phyloP scores from a whole-genome alignment of 305 asterid species.

The Rubia peregrina region DNA sequence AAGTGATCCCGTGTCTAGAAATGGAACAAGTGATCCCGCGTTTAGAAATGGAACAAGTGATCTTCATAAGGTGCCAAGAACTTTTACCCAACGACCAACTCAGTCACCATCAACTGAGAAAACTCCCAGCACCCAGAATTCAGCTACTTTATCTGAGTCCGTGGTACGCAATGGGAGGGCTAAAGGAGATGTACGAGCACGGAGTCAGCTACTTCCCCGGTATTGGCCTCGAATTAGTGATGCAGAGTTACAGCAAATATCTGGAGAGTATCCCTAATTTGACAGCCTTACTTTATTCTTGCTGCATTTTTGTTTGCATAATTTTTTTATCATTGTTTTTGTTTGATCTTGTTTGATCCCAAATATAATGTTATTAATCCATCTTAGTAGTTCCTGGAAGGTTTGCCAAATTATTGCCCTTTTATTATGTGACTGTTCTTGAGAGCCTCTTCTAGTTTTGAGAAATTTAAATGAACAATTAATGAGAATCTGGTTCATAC shows the following conservation, averaged over 20 bases:
- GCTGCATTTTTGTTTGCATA: neutral
- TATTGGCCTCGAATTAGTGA: constrained; percentile 62
- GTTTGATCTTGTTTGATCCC: neutral
- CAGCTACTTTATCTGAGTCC: constrained; percentile 39
- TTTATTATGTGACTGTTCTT: too few relatives aligned
- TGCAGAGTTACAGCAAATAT: constrained; percentile 58
- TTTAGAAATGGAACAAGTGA: constrained; percentile 23
- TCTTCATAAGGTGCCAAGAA: constrained; percentile 28
- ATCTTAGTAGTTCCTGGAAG: neutral
- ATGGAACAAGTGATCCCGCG: constrained; percentile 13
- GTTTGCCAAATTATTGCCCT: neutral
- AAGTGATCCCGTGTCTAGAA: constrained; percentile 30
- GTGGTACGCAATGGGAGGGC: constrained; percentile 42
- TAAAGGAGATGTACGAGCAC: constrained; percentile 49
- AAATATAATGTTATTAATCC: neutral
- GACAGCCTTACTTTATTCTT: neutral
- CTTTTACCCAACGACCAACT: constrained; percentile 25
- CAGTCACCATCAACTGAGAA: constrained; percentile 34
- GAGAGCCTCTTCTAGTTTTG: neutral
- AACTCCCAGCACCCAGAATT: constrained; percentile 32
- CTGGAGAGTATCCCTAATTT: constrained; percentile 69
- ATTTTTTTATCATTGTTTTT: neutral
- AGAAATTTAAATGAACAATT: neutral
- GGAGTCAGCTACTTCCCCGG: constrained; percentile 56
- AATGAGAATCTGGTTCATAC: neutral